Evolutionary conservation across 495 filamentous ascomycete genomes (phyloP).

Genomic region (Trichocladium antarcticum): DNA sequence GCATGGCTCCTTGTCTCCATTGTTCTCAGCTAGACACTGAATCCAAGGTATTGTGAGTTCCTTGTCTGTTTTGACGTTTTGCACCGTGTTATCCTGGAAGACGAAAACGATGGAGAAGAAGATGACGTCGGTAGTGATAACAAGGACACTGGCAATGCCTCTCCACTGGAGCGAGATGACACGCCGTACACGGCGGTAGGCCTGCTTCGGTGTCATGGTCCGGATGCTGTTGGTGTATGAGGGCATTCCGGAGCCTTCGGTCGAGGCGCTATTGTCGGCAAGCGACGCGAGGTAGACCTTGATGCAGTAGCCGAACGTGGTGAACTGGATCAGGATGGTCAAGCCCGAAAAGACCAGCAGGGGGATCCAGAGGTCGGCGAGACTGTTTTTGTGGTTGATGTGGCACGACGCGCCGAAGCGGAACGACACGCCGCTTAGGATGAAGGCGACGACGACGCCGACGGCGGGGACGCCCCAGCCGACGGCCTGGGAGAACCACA

Average conservation of each 20-base stretch:
- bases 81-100: conserved; percentile 60
- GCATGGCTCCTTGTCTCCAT: conserved; percentile 57
- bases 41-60: conserved; percentile 51
- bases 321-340: conserved; percentile 69
- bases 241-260: conserved; percentile 60
- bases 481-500: conserved; percentile 67
- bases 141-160: conserved; percentile 71
- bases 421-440: conserved; percentile 86
- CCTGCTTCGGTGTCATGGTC: conserved; percentile 75
- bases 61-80: conserved; percentile 43
- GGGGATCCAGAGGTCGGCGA: conserved; percentile 84
- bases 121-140: conserved; percentile 81
- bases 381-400: conserved; percentile 72
- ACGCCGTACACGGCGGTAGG: conserved; percentile 71
- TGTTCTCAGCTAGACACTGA: conserved; percentile 49
- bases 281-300: conserved; percentile 85
- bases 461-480: conserved; percentile 77
- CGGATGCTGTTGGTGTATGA: conserved; percentile 71
- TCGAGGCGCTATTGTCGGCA: conserved; percentile 56
- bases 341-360: conserved; percentile 66
- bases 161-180: conserved; percentile 94
- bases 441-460: conserved; percentile 59
- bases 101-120: conserved; percentile 89
- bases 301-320: conserved; percentile 86
- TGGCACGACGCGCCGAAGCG: conserved; percentile 86